Percentiles rank a stretch among this genome's conserved stretches.
Evolutionary conservation across 192 early-diverging fungal genomes (phyloP).

Genomic region (Lunasporangiospora selenospora): DNA sequence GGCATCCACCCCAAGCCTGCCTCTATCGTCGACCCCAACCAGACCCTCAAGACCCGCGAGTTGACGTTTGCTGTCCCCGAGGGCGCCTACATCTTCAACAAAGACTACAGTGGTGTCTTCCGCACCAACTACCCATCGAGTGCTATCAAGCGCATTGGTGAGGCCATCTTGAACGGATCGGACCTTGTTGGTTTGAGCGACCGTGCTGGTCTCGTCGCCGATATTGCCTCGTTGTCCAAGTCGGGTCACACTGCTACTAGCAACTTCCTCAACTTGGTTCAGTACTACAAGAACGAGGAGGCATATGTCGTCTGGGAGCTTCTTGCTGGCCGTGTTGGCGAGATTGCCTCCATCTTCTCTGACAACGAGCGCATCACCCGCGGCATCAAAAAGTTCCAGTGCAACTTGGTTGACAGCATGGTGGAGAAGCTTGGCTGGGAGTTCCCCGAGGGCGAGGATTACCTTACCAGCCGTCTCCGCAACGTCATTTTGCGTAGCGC

Average conservation of each 20-base stretch:
- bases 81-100: slow-evolving; percentile 82
- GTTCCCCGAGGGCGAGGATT: slow-evolving; percentile 72
- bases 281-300: slow-evolving; percentile 77
- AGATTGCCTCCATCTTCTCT: slow-evolving; percentile 71
- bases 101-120: slow-evolving; percentile 81
- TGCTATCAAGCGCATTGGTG: slow-evolving; percentile 58
- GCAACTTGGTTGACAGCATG: slow-evolving; percentile 76
- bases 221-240: slow-evolving; percentile 77
- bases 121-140: slow-evolving; percentile 79
- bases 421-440: slow-evolving; percentile 83
- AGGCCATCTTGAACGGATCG: slow-evolving; percentile 56
- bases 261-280: slow-evolving; percentile 76
- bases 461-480: slow-evolving; percentile 78
- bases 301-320: slow-evolving; percentile 81
- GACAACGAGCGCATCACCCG: slow-evolving; percentile 63
- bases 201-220: slow-evolving; percentile 82
- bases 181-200: slow-evolving; percentile 65
- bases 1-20: slow-evolving; percentile 52
- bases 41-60: slow-evolving; percentile 58
- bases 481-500: slow-evolving; percentile 78
- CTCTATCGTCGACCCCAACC: slow-evolving; percentile 38
- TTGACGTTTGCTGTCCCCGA: slow-evolving; percentile 59
- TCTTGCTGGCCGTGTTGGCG: slow-evolving; percentile 60
- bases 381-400: slow-evolving; percentile 69
- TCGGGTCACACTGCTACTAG: slow-evolving; percentile 82